Percentiles rank a stretch among this genome's conserved stretches.
Evolutionary conservation across 169 alveolate genomes (phyloP).

Genomic region (Cryptosporidium muris): DNA sequence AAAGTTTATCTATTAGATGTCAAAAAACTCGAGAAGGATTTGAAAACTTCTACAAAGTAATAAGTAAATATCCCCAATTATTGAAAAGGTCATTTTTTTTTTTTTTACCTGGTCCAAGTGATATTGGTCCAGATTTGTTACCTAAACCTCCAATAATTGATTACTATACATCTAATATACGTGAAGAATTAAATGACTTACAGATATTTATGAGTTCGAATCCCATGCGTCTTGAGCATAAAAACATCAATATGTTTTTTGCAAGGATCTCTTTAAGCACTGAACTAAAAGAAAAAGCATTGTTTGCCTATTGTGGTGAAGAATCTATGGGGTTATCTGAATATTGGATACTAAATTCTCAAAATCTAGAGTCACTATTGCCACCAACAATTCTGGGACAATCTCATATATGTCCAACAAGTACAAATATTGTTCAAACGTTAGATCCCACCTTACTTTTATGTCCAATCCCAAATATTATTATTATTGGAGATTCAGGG

Average conservation of each 20-base stretch:
- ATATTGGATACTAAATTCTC: conserved; percentile 30
- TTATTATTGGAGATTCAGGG: conserved; percentile 45
- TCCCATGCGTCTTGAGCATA: conserved; percentile 13
- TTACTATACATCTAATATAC: conserved; percentile 35
- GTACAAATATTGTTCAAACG: conserved; percentile 34
- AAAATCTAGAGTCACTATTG: conserved; percentile 13
- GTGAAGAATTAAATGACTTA: conserved; percentile 3
- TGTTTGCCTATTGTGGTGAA: conserved; percentile 44
- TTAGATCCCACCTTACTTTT: conserved; percentile 24
- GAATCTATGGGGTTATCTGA: conserved; percentile 14
- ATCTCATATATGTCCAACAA: conserved; percentile 46
- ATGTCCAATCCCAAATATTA: conserved; percentile 48
- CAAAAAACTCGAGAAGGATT: conserved; percentile 18
- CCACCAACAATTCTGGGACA: conserved; percentile 64
- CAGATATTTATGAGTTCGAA: conserved; percentile 26
- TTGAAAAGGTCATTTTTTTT: conserved; percentile 12
- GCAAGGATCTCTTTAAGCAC: conserved; percentile 28
- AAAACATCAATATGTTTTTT: conserved; percentile 7
- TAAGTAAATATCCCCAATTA: conserved; percentile 20
- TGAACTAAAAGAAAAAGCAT: conserved; percentile 64
- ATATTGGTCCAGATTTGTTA: conserved; percentile 58
- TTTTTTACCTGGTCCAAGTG: conserved; percentile 54
- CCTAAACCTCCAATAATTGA: conserved; percentile 42
- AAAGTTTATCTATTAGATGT: background rate
- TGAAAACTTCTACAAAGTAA: background rate